Evolutionary conservation across 352 stramenopile species (phyloP).

Genomic region (Pythium aristosporum): DNA sequence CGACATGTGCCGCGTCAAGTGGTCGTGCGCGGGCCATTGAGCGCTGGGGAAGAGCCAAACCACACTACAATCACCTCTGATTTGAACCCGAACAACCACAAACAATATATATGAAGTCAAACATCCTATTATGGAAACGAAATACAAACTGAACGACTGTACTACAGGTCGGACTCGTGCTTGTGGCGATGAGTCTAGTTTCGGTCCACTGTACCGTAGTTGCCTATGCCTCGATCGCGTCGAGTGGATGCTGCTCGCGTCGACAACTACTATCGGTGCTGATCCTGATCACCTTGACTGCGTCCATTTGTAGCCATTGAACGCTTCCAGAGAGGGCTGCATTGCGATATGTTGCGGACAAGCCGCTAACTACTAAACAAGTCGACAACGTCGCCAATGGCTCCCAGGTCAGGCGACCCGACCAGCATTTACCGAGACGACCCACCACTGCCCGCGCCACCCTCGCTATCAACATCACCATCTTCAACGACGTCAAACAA

Average conservation of each 20-base stretch:
- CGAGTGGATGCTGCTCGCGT: too few species aligned
- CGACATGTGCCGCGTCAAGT: slow-evolving; percentile 62
- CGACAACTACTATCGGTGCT: too few species aligned
- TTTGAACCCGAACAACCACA: too few species aligned
- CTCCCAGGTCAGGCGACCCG: too few species aligned
- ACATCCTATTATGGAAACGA: not conserved
- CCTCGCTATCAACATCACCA: slow-evolving; percentile 1
- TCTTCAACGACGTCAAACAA: slow-evolving; percentile 49
- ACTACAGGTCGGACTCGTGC: too few species aligned
- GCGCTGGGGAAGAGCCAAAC: not conserved
- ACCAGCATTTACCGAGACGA: not conserved
- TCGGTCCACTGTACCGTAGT: too few species aligned
- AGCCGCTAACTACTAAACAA: not conserved
- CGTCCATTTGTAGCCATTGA: too few species aligned
- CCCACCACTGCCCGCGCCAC: not conserved
- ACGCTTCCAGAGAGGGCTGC: not conserved
- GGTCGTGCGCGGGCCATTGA: slow-evolving; percentile 68
- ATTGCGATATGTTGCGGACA: not conserved
- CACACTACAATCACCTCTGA: not conserved
- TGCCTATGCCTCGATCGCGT: too few species aligned
- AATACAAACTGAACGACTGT: too few species aligned
- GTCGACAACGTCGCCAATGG: not conserved
- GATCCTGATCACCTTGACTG: too few species aligned
- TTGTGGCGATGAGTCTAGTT: too few species aligned
- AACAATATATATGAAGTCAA: not conserved